A percentile compares a stretch with the other conserved stretches of the same genome.
Evolutionary conservation across 306 rosid genomes (phyloP).

Genomic region (Rosa multiflora): DNA sequence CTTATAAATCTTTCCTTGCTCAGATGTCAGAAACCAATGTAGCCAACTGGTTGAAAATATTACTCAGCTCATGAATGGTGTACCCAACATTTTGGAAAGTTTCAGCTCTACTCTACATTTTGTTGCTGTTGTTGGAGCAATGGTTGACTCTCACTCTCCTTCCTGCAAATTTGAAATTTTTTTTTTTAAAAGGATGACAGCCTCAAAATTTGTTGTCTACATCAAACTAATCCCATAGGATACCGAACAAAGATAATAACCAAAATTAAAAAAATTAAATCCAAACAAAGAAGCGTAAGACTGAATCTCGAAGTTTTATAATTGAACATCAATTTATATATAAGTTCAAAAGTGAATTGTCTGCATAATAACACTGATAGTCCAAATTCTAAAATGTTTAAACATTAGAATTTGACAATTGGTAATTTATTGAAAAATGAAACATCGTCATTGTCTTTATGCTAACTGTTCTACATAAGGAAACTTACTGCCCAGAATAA

Average conservation of each 20-base stretch:
- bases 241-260: neutral
- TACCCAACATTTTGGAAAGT: constrained; percentile 97
- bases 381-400: neutral
- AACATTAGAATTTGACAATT: neutral
- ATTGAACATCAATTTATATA: neutral
- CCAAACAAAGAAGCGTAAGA: neutral
- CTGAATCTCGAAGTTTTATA: neutral
- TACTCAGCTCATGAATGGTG: constrained; percentile 93
- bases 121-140: constrained; percentile 55
- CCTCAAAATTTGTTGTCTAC: neutral
- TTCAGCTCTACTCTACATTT: constrained; percentile 95
- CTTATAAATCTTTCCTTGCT: constrained; percentile 53
- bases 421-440: neutral
- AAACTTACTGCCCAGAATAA: neutral
- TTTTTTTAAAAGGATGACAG: neutral
- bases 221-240: constrained; percentile 12
- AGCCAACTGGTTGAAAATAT: constrained; percentile 89
- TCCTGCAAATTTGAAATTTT: constrained; percentile 45
- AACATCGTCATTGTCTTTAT: neutral
- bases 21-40: constrained; percentile 76
- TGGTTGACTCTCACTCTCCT: constrained; percentile 64
- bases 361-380: neutral
- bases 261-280: neutral
- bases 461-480: neutral
- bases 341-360: neutral